A percentile compares a stretch with the other conserved stretches of the same genome.
Evolutionary conservation across 1,284 basidiomycete species (phyloP).

Genomic region (Cryptococcus floricola): DNA sequence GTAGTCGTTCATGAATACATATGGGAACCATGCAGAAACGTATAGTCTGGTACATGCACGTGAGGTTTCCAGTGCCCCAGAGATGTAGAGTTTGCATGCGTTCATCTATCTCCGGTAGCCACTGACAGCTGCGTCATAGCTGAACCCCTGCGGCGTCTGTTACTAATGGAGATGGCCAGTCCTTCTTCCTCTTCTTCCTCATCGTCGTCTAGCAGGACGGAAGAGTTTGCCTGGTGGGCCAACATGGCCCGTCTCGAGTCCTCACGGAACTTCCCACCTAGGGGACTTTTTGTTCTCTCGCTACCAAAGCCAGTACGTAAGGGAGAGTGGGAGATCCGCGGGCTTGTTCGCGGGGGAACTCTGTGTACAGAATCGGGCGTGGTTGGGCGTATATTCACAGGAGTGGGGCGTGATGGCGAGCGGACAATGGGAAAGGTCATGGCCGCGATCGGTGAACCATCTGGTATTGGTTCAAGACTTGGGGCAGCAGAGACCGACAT

Average conservation of each 20-base stretch:
- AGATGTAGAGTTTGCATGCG: background rate
- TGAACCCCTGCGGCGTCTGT: conserved; percentile 21
- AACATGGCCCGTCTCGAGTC: conserved; percentile 6
- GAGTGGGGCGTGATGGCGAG: background rate
- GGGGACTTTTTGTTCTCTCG: conserved; percentile 12
- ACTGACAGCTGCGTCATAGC: conserved; percentile 7
- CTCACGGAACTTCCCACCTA: background rate
- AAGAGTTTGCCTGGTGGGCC: conserved; percentile 8
- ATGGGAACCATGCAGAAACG: background rate
- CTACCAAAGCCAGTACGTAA: conserved; percentile 3
- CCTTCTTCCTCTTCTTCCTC: conserved; percentile 35
- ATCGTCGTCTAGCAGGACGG: conserved; percentile 16
- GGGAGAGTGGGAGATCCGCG: conserved; percentile 9
- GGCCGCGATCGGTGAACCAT: conserved; percentile 7
- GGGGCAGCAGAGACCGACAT: conserved; percentile 12
- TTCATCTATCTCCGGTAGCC: background rate
- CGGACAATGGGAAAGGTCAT: background rate
- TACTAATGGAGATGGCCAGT: conserved; percentile 25
- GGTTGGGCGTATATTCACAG: background rate
- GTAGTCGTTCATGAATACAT: too few species aligned
- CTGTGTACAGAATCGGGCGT: background rate
- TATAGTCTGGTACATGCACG: too few species aligned
- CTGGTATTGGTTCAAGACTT: conserved; percentile 18
- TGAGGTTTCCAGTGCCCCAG: too few species aligned
- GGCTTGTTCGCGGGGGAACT: background rate